A percentile compares a stretch with the other conserved stretches of the same genome.
These are phyloP conservation scores for Backusella luteola DNA, from an alignment of 192 early-diverging fungal species.

Conservation along the genomic window DNA sequence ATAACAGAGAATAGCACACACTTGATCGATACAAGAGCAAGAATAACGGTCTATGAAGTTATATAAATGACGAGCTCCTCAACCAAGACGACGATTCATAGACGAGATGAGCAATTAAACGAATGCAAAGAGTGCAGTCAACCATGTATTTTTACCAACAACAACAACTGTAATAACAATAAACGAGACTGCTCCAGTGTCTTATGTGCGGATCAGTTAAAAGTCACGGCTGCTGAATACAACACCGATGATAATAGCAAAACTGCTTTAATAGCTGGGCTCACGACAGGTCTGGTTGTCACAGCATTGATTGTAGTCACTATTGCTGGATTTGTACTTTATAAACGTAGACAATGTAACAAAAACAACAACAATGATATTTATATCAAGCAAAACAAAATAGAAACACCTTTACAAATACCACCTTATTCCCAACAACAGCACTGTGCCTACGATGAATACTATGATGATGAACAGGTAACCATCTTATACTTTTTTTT, in stretches of 20 bases:
- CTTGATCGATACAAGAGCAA: background rate
- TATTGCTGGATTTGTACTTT: conserved; percentile 14
- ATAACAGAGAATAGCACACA: background rate
- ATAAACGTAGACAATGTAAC: conserved; percentile 1
- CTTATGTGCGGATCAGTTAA: background rate
- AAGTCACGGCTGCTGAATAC: background rate
- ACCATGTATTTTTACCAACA: conserved; percentile 1
- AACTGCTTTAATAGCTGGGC: conserved; percentile 17
- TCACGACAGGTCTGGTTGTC: conserved; percentile 19
- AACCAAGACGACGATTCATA: background rate
- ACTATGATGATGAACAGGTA: background rate
- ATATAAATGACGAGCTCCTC: background rate
- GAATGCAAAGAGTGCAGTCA: background rate
- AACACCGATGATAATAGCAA: background rate
- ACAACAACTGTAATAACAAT: background rate
- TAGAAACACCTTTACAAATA: conserved; percentile 9
- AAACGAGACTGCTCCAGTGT: background rate
- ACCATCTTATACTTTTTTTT: background rate
- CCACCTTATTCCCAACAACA: background rate
- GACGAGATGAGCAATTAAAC: background rate
- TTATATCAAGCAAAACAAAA: background rate
- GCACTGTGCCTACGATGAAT: background rate
- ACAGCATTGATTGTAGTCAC: background rate
- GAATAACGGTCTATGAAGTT: background rate
- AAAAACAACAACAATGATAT: background rate